Conservation (phyloP, 176 grass and related monocot species). For the Typha latifolia region DNA sequence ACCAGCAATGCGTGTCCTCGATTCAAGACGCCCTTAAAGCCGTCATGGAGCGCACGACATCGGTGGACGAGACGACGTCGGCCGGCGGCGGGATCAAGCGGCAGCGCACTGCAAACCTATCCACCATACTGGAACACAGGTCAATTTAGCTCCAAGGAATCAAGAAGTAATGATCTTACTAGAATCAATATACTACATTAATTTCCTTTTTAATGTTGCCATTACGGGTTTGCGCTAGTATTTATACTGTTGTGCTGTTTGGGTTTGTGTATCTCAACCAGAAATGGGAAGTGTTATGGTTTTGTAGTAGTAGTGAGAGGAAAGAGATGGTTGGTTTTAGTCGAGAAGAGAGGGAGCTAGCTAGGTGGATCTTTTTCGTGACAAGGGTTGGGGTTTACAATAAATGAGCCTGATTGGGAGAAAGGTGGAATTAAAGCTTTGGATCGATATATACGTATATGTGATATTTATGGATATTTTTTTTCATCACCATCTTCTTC, state of each 20-base stretch:
- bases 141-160: constrained; percentile 38
- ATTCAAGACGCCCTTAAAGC: constrained; percentile 80
- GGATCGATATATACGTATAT: background rate
- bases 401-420: background rate
- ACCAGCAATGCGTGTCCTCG: constrained; percentile 51
- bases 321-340: background rate
- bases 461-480: background rate
- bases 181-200: constrained; percentile 25
- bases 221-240: constrained; percentile 14
- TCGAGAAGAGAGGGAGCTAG: background rate
- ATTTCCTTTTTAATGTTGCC: background rate
- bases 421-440: background rate
- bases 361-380: constrained; percentile 2
- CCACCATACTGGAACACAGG: constrained; percentile 75
- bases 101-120: constrained; percentile 73
- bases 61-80: constrained; percentile 33
- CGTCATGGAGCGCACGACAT: constrained; percentile 61
- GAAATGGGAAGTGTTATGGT: constrained; percentile 7
- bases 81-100: constrained; percentile 57
- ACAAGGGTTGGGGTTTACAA: background rate
- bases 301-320: background rate
- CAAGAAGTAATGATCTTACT: too few species aligned
- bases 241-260: constrained; percentile 12
- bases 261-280: background rate
- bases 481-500: too few species aligned